Evolutionary conservation across 495 filamentous ascomycete species (phyloP).

Genomic region (Xylaria bambusicola): DNA sequence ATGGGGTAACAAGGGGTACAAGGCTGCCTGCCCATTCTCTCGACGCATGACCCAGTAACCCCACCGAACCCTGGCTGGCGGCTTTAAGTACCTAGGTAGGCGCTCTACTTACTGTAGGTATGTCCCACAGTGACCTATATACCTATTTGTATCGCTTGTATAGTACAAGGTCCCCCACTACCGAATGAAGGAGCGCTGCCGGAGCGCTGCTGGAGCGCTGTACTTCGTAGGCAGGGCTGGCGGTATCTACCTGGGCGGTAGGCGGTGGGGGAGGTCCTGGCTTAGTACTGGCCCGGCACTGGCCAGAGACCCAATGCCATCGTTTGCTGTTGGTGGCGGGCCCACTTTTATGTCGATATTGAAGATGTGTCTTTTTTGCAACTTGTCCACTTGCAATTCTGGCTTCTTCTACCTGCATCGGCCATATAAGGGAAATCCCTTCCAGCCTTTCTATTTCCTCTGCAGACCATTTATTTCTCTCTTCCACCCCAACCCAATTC

Average conservation of each 20-base stretch:
- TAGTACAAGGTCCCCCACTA: no score
- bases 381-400: conserved; percentile 20
- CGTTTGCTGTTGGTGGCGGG: neutral
- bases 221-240: no score
- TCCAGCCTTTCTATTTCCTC: neutral
- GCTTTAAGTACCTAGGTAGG: neutral
- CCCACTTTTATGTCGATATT: conserved; percentile 18
- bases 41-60: conserved; percentile 2
- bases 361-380: conserved; percentile 23
- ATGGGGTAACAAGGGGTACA: conserved; percentile 6
- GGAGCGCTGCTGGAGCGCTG: no score
- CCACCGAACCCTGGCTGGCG: neutral
- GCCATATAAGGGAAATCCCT: conserved; percentile 20
- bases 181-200: no score
- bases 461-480: conserved; percentile 6
- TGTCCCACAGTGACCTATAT: no score
- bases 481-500: conserved; percentile 16
- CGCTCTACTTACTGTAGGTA: neutral
- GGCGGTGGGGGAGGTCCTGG: no score
- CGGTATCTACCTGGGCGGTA: no score
- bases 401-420: conserved; percentile 18
- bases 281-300: no score
- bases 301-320: neutral
- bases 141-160: no score
- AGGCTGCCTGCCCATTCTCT: neutral